Evolutionary conservation across 345 rosid species (phyloP), one percentile per base, ranked within the genome.

Genomic region (Carallia pectinifolia): DNA sequence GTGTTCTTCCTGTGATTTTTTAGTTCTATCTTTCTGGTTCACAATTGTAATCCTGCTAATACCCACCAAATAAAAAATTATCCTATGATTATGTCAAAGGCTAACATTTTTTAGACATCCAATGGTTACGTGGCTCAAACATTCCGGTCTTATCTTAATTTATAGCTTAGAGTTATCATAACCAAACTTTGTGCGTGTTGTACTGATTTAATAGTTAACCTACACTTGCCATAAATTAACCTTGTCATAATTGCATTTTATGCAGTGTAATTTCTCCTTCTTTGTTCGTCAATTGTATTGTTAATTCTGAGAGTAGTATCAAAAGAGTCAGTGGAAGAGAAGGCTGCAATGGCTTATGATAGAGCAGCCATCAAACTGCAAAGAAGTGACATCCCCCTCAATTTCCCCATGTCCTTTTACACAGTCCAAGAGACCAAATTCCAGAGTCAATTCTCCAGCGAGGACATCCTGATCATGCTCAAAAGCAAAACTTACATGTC

Each of bases 281-380:
- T 52, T 23, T 5, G 5, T 62, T 37, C 1, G 62, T 38, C 40
- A 9, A 19, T 6, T 61, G 6, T 23, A 23, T 18, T 59, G 16
- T 7, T 23, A 55, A 6, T 55, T 33, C 15, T 29, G 40, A 9
- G 44, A n/a, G 29, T 63, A 4, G 67, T 44, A 5, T 0, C 16
- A 19, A 9, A 9, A 64, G 29, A 27, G 6, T 39, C 44, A 13
- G 36, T 23, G 50, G 62, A 67, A 48, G 27, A n/a, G n/a, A n/a
- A n/a, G 34, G 76, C 74, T 40, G 76, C 76, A 4, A 31, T 61
- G 64, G 81, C 81, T 61, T 74, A 74, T 66, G 78, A 74, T 12
- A 62, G 76, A 66, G 79, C 79, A 50, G 75, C 79, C 36, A 72
- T 79, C 73, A 79, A 74, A 53, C 71, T 71, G 30, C 64, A 65